phyloP scores from a whole-genome alignment of 208 protist species.

The Trypanosoma cruzi region DNA sequence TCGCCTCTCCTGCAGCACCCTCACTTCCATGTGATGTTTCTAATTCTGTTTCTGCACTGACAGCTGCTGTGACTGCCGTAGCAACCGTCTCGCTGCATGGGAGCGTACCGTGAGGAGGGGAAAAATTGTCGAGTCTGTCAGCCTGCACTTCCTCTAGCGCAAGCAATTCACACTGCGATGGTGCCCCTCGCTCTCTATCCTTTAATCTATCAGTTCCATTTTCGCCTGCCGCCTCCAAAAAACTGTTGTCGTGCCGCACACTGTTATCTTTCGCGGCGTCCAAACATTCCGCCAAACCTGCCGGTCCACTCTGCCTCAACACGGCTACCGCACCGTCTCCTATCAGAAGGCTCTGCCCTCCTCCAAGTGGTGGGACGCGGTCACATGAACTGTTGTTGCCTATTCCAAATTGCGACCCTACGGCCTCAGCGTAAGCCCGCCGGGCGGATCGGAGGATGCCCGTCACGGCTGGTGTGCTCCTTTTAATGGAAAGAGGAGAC shows the following conservation, averaged over 20 bases:
- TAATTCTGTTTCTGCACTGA: conserved; percentile 7
- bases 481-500: neutral
- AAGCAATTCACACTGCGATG: neutral
- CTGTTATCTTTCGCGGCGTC: neutral
- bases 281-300: neutral
- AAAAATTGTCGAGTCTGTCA: neutral
- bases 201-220: neutral
- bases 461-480: neutral
- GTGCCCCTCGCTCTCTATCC: neutral
- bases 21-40: neutral
- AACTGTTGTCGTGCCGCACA: neutral
- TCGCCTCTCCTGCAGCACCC: neutral
- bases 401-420: neutral
- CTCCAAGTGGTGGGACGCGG: neutral
- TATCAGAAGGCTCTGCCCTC: neutral
- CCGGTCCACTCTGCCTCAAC: neutral
- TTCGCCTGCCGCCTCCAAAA: neutral
- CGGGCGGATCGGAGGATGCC: neutral
- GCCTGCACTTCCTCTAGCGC: neutral
- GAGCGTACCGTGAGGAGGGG: neutral
- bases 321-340: neutral
- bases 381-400: neutral
- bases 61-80: neutral
- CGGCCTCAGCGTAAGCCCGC: neutral
- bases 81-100: neutral